A percentile compares a stretch with the other conserved stretches of the same genome.
Evolutionary conservation across 1,284 basidiomycete genomes (phyloP).

Genomic region (Leccinum ponderosum): DNA sequence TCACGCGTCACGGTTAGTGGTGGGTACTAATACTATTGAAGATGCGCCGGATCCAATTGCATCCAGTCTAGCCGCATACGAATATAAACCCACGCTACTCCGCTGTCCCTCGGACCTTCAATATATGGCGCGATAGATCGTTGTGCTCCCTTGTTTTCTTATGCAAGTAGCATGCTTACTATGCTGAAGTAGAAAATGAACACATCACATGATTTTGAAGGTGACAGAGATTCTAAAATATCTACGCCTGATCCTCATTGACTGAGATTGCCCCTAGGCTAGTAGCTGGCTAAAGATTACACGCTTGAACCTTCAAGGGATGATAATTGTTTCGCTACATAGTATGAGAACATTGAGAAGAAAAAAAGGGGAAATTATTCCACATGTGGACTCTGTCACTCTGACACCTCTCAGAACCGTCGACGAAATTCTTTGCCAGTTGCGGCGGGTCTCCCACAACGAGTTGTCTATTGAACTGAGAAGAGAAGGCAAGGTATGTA

Average conservation of each 20-base stretch:
- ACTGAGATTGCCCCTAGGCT: not conserved
- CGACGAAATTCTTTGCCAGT: no score
- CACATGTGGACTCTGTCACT: not conserved
- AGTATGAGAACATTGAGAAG: no score
- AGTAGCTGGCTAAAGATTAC: not conserved
- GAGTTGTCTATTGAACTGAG: not conserved
- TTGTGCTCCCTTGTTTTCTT: not conserved
- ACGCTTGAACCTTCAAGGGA: slow-evolving; percentile 1
- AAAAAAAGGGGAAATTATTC: not conserved
- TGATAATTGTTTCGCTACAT: slow-evolving; percentile 10
- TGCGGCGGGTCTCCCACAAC: not conserved
- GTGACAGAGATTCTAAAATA: not conserved
- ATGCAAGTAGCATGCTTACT: not conserved
- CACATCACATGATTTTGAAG: not conserved
- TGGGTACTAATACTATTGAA: not conserved
- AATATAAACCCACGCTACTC: not conserved
- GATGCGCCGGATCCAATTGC: not conserved
- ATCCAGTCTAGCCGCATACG: not conserved
- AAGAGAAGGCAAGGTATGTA: not conserved
- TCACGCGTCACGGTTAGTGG: not conserved
- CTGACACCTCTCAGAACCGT: not conserved
- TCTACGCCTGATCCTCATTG: not conserved
- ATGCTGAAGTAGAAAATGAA: not conserved
- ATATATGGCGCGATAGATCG: not conserved
- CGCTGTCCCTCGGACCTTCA: not conserved